Conservation (phyloP, 495 filamentous ascomycete genomes). For the Podospora sp. region DNA sequence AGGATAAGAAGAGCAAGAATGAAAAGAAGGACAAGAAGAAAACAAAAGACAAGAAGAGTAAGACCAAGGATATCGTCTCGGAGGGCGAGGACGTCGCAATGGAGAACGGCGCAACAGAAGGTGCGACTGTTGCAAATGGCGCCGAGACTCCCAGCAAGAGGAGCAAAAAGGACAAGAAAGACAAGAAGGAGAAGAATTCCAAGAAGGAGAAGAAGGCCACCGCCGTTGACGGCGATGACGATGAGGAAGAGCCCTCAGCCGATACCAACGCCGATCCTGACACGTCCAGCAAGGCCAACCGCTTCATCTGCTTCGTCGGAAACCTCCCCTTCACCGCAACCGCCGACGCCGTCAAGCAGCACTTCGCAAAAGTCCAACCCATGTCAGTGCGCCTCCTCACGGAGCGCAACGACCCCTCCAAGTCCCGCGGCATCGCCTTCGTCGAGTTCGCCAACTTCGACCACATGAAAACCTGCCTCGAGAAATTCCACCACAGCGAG, state of each 20-base stretch:
- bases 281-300: slow-evolving; percentile 48
- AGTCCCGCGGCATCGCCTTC: slow-evolving; percentile 87
- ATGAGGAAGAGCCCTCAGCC: slow-evolving; percentile 31
- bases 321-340: slow-evolving; percentile 90
- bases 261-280: slow-evolving; percentile 18
- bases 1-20: slow-evolving; percentile 33
- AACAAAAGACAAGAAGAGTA: slow-evolving; percentile 31
- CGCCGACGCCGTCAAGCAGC: slow-evolving; percentile 61
- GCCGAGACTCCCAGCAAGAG: slow-evolving; percentile 30
- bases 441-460: slow-evolving; percentile 89
- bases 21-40: slow-evolving; percentile 33
- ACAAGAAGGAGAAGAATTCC: slow-evolving; percentile 33
- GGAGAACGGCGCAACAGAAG: slow-evolving; percentile 1
- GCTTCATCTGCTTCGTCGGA: slow-evolving; percentile 87
- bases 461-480: slow-evolving; percentile 90
- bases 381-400: slow-evolving; percentile 74
- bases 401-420: slow-evolving; percentile 64
- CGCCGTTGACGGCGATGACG: not conserved
- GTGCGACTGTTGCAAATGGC: slow-evolving; percentile 12
- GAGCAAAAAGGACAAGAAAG: slow-evolving; percentile 33
- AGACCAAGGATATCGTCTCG: slow-evolving; percentile 22
- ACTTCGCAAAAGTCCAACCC: slow-evolving; percentile 79
- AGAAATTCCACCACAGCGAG: slow-evolving; percentile 81
- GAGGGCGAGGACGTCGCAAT: slow-evolving; percentile 21
- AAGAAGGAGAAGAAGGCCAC: slow-evolving; percentile 34